Percentiles rank a stretch among this genome's conserved stretches.
These are phyloP conservation scores for Myriosclerotinia curreyana DNA, from an alignment of 2,329 filamentous ascomycete species.

Conservation along the genomic window DNA sequence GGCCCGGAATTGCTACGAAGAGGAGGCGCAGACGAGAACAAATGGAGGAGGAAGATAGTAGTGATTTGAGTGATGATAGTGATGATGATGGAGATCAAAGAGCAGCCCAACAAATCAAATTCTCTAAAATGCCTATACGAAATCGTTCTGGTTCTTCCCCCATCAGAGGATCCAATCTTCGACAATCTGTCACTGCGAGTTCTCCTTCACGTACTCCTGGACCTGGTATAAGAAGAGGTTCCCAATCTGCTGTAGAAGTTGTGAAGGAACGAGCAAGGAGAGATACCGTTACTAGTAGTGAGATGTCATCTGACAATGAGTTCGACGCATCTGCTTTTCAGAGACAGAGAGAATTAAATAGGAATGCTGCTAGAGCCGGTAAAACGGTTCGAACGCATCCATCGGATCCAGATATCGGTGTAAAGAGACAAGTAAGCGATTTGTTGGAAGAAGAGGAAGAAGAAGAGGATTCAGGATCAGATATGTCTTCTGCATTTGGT, in stretches of 20 bases:
- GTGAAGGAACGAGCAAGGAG: constrained; percentile 67
- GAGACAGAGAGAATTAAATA: constrained; percentile 58
- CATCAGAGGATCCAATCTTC: constrained; percentile 62
- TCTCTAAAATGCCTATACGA: constrained; percentile 90
- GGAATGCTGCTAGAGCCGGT: constrained; percentile 53
- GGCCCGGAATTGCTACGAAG: constrained; percentile 64
- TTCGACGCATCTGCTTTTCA: constrained; percentile 65
- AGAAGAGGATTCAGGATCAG: constrained; percentile 60
- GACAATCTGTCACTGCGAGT: constrained; percentile 64
- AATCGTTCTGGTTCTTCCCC: constrained; percentile 86
- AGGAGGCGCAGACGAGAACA: constrained; percentile 66
- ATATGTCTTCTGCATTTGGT: constrained; percentile 62
- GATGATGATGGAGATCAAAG: constrained; percentile 72
- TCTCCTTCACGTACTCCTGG: constrained; percentile 59
- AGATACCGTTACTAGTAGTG: constrained; percentile 78
- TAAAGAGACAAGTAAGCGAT: constrained; percentile 41
- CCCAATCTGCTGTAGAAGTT: constrained; percentile 67
- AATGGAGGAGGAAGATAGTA: constrained; percentile 76
- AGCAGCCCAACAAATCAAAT: constrained; percentile 87
- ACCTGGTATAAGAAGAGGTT: constrained; percentile 57
- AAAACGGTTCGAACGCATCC: constrained; percentile 54
- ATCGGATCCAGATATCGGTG: constrained; percentile 46
- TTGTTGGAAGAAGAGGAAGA: constrained; percentile 49
- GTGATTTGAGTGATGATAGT: constrained; percentile 79
- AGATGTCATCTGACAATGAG: constrained; percentile 80